These are phyloP conservation scores for Penicillium daleae DNA, from an alignment of 495 filamentous ascomycete species.

Conservation along the genomic window DNA sequence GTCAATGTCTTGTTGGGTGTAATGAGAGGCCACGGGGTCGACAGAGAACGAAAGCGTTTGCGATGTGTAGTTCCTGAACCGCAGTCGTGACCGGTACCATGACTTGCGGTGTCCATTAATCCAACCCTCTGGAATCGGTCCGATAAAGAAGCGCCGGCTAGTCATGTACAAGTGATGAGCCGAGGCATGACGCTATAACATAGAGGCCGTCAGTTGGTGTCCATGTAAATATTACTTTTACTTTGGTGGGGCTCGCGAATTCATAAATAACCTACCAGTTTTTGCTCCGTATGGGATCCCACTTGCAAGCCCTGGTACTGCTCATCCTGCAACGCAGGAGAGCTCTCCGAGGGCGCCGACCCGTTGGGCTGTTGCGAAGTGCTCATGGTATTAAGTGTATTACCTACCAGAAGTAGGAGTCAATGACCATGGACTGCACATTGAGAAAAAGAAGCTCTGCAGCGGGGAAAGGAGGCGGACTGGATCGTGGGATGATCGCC, in stretches of 20 bases:
- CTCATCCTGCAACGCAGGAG: slow-evolving; percentile 24
- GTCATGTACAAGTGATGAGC: slow-evolving; percentile 67
- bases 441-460: slow-evolving; percentile 12
- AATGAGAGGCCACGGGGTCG: slow-evolving; percentile 44
- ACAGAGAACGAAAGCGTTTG: slow-evolving; percentile 58
- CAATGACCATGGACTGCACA: slow-evolving; percentile 1
- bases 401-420: slow-evolving; percentile 9
- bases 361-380: slow-evolving; percentile 23
- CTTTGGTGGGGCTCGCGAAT: background rate
- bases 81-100: slow-evolving; percentile 62
- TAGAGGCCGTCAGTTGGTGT: slow-evolving; percentile 14
- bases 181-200: slow-evolving; percentile 60
- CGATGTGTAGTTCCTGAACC: slow-evolving; percentile 60
- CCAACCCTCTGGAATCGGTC: slow-evolving; percentile 71
- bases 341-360: slow-evolving; percentile 24
- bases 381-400: slow-evolving; percentile 37
- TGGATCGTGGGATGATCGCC: slow-evolving; percentile 6
- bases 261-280: slow-evolving; percentile 50
- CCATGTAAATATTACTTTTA: background rate
- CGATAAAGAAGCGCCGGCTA: slow-evolving; percentile 66
- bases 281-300: slow-evolving; percentile 57
- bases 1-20: slow-evolving; percentile 40
- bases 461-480: background rate
- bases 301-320: slow-evolving; percentile 42
- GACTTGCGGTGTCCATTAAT: slow-evolving; percentile 65